Evolutionary conservation across 768 basidiomycete species (phyloP), one percentile per base, ranked within the genome.

Genomic region (Grammothele lineata): DNA sequence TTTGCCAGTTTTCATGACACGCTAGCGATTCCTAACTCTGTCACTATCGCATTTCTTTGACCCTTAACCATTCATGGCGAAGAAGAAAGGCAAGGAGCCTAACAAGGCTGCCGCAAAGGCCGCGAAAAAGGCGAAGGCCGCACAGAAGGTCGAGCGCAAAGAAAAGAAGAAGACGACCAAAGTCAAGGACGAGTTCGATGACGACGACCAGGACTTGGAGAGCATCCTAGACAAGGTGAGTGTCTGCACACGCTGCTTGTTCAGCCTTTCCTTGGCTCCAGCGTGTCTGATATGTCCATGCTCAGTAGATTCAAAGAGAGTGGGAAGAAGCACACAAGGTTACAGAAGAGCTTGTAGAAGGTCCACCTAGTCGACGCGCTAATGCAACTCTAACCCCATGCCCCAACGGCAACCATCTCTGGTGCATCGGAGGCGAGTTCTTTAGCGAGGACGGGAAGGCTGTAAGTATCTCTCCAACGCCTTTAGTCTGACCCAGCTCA

Each of bases 381-480:
- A 92, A 89, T 53, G 91, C 90, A 1, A 87, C 88, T 0, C 64
- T 94, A 14, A 87, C 85, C 0, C 68, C 88, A 0, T 92, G 86
- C 65, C 92, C 91, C 1, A 80, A 73, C 45, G 87, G 87, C 36
- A 86, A 84, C 51, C 77, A 91, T 62, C 69, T 93, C 0, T 94
- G 86, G 87, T 85, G 75, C 50, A 84, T 91, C 26, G 89, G 89
- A 0, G 89, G 90, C 5, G 91, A 92, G 60, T 91, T 83, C 62
- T 94, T 92, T 61, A 82, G 81, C 48, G 89, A 93, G 37, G 93
- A 94, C 50, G 81, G 81, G 10, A 87, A 81, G 61, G 85, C 89
- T 14, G 85, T 89, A 53, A 37, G 76, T 61, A 4, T 24, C 15
- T 1, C 12, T 43, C 27, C 34, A n/a, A n/a, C 27, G 7, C 27